Evolutionary conservation across 495 filamentous ascomycete genomes (phyloP).

Genomic region (Antarctomyces pellizariae): DNA sequence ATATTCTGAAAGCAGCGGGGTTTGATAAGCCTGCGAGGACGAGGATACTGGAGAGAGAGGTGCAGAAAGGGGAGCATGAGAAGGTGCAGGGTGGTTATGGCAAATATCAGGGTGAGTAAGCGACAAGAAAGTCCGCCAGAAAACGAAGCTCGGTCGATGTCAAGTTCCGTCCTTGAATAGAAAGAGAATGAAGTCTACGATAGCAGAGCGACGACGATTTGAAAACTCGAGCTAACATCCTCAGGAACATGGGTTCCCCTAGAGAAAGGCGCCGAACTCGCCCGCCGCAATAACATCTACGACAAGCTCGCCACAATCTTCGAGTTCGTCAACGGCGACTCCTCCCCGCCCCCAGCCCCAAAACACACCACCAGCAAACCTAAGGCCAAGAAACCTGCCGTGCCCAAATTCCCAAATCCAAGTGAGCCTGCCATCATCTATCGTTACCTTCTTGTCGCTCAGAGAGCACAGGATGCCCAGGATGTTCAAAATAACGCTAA

Average conservation of each 20-base stretch:
- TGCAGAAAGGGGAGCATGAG: constrained; percentile 87
- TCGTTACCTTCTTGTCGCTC: constrained; percentile 3
- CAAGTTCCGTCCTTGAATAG: constrained; percentile 1
- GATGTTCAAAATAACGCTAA: constrained; percentile 9
- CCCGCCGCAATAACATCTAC: constrained; percentile 63
- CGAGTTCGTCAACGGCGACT: constrained; percentile 62
- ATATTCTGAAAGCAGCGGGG: constrained; percentile 61
- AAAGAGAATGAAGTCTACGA: not conserved
- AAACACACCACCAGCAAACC: constrained; percentile 69
- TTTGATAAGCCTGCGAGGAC: constrained; percentile 75
- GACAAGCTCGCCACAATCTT: constrained; percentile 69
- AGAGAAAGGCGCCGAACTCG: constrained; percentile 53
- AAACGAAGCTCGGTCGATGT: constrained; percentile 4
- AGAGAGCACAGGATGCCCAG: not conserved
- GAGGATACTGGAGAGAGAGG: constrained; percentile 83
- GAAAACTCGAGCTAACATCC: constrained; percentile 6
- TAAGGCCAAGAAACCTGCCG: constrained; percentile 36
- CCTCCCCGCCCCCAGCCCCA: constrained; percentile 79
- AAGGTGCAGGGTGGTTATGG: constrained; percentile 97
- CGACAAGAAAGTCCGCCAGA: constrained; percentile 2
- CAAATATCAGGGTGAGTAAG: constrained; percentile 82
- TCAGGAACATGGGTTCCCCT: constrained; percentile 91
- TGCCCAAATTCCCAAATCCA: constrained; percentile 22
- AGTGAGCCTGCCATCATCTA: constrained; percentile 14
- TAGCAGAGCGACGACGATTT: no score